Conservation (phyloP, 345 rosid genomes). For the Bruguiera parviflora region DNA sequence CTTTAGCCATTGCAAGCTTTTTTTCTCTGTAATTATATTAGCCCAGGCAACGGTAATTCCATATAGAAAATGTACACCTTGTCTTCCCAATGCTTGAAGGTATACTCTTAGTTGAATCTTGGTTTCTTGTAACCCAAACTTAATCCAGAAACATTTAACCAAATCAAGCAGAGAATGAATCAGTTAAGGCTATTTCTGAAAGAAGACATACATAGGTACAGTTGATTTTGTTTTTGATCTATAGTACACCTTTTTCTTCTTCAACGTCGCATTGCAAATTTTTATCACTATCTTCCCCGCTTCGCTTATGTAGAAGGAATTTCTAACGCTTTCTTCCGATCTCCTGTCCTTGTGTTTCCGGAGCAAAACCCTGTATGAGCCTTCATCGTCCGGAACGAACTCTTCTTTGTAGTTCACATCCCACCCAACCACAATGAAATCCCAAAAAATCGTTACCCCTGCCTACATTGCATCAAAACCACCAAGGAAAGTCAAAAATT, state of each 20-base stretch:
- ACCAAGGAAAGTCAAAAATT: not conserved
- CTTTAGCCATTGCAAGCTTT: too few relatives aligned
- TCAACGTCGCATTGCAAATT: slow-evolving; percentile 32
- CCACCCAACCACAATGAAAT: slow-evolving; percentile 51
- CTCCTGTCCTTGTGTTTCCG: slow-evolving; percentile 26
- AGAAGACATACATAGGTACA: slow-evolving; percentile 29
- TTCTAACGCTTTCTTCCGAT: slow-evolving; percentile 34
- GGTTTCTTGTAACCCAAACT: too few relatives aligned
- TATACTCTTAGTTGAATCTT: too few relatives aligned
- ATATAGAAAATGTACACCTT: too few relatives aligned
- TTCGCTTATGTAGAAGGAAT: slow-evolving; percentile 50
- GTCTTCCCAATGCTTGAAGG: too few relatives aligned
- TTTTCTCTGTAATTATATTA: too few relatives aligned
- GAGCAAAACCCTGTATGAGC: slow-evolving; percentile 47
- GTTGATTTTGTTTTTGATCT: slow-evolving; percentile 48
- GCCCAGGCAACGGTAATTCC: too few relatives aligned
- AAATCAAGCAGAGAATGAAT: too few relatives aligned
- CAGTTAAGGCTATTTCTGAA: not conserved
- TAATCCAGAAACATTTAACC: too few relatives aligned
- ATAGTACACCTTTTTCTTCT: slow-evolving; percentile 47
- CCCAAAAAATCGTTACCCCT: slow-evolving; percentile 51
- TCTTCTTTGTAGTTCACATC: slow-evolving; percentile 48
- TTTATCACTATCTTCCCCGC: slow-evolving; percentile 51
- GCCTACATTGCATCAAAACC: slow-evolving; percentile 21
- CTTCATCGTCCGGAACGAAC: slow-evolving; percentile 62